Evolutionary conservation across 306 rosid genomes (phyloP).

Genomic region (Trifolium subterraneum): DNA sequence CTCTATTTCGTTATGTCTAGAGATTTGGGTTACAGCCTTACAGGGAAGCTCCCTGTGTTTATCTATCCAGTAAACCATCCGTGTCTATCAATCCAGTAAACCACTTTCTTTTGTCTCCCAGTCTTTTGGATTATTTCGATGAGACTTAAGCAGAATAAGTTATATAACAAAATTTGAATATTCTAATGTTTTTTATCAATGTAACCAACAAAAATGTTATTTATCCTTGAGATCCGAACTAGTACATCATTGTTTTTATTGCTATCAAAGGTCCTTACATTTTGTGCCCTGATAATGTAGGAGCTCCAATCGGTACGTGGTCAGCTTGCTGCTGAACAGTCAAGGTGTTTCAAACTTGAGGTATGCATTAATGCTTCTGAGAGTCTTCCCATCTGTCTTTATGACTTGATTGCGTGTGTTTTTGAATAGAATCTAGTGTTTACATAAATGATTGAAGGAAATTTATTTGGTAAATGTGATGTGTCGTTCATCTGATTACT

Average conservation of each 20-base stretch:
- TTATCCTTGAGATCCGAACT: neutral
- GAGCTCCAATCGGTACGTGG: constrained; percentile 98
- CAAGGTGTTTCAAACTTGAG: constrained; percentile 98
- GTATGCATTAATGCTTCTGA: constrained; percentile 49
- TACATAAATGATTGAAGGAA: constrained; percentile 9
- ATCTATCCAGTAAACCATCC: neutral
- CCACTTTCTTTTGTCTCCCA: constrained; percentile 3
- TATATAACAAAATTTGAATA: constrained; percentile 1
- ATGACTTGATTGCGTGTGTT: neutral
- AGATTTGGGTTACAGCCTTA: constrained; percentile 16
- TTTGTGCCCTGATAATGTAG: constrained; percentile 46
- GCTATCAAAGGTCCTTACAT: constrained; percentile 26
- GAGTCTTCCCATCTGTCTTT: constrained; percentile 22
- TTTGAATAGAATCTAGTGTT: constrained; percentile 24
- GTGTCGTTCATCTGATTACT: constrained; percentile 13
- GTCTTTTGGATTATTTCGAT: constrained; percentile 15
- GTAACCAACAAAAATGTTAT: neutral
- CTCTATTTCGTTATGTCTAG: constrained; percentile 6
- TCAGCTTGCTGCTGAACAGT: constrained; percentile 92
- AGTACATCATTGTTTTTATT: constrained; percentile 4
- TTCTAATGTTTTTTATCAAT: neutral
- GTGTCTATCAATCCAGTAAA: neutral
- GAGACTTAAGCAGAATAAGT: neutral
- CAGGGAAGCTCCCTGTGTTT: neutral
- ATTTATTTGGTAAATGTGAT: neutral